phyloP scores from a whole-genome alignment of 1,284 basidiomycete genomes.

The Tylopilus sp. region DNA sequence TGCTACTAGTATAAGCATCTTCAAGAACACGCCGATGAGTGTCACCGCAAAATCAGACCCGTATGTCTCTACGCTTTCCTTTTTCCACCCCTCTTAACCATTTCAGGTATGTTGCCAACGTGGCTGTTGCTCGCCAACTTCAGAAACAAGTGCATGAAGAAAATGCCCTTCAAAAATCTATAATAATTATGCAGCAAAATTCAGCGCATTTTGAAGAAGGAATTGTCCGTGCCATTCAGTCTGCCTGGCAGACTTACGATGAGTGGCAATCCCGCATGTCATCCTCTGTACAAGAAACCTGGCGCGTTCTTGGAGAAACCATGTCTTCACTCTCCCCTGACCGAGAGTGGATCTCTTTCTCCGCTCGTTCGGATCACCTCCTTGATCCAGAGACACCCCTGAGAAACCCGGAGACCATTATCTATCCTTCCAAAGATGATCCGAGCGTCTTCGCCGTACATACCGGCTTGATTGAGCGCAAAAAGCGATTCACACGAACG shows the following conservation, averaged over 20 bases:
- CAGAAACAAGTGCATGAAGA: constrained; percentile 95
- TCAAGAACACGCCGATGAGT: constrained; percentile 94
- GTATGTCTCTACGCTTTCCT: constrained; percentile 42
- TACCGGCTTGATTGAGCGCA: constrained; percentile 89
- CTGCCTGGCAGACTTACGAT: constrained; percentile 95
- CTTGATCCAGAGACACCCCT: constrained; percentile 96
- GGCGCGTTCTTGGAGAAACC: constrained; percentile 70
- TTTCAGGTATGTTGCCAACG: constrained; percentile 66
- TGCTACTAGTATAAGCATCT: constrained; percentile 79
- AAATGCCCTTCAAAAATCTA: constrained; percentile 97
- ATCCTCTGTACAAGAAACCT: constrained; percentile 75
- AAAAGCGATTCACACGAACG: constrained; percentile 92
- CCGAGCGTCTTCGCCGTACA: constrained; percentile 87
- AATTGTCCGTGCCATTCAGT: constrained; percentile 92
- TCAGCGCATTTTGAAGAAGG: constrained; percentile 97
- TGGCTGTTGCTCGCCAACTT: constrained; percentile 82
- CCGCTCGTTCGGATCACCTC: constrained; percentile 91
- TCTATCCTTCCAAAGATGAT: constrained; percentile 93
- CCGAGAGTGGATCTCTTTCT: constrained; percentile 96
- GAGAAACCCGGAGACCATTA: constrained; percentile 75
- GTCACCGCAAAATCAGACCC: constrained; percentile 85
- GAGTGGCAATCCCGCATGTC: constrained; percentile 95
- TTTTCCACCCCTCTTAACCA: background rate
- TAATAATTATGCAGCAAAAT: constrained; percentile 99
- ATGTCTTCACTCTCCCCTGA: constrained; percentile 89